Conservation (phyloP, 345 rosid species). For the Camelina sativa region DNA sequence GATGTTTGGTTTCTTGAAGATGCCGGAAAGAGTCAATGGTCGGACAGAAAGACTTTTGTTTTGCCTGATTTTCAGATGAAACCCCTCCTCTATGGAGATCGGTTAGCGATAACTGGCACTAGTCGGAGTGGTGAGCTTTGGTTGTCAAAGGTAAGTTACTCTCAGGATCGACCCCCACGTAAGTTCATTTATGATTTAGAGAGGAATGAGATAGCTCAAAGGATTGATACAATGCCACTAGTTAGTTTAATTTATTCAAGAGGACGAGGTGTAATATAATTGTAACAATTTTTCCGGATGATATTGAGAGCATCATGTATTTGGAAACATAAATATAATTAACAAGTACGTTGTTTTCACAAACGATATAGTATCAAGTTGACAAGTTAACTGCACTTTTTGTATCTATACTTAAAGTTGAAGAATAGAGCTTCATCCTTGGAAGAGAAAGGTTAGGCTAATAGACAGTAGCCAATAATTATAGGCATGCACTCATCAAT, state of each 20-base stretch:
- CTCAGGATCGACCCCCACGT: background rate
- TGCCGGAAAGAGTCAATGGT: slow-evolving; percentile 12
- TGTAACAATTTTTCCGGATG: background rate
- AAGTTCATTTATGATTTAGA: background rate
- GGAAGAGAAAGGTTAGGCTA: background rate
- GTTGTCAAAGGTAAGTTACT: background rate
- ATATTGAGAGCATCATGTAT: background rate
- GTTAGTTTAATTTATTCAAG: too few relatives aligned
- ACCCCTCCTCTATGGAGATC: background rate
- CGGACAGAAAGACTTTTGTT: slow-evolving; percentile 1
- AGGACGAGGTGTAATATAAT: too few relatives aligned
- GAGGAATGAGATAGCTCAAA: slow-evolving; percentile 5
- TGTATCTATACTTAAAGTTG: too few relatives aligned
- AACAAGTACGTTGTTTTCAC: background rate
- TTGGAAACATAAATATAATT: background rate
- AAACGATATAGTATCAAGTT: background rate
- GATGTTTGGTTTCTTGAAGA: slow-evolving; percentile 22
- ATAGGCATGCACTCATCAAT: slow-evolving; percentile 70
- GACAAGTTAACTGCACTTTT: background rate
- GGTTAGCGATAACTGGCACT: background rate
- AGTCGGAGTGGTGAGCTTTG: background rate
- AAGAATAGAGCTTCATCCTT: background rate
- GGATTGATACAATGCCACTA: background rate
- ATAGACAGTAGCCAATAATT: slow-evolving; percentile 82
- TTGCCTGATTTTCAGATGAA: background rate